Percentiles rank a stretch among this genome's conserved stretches.
Evolutionary conservation across 306 rosid genomes (phyloP).

Genomic region (Alnus glutinosa): DNA sequence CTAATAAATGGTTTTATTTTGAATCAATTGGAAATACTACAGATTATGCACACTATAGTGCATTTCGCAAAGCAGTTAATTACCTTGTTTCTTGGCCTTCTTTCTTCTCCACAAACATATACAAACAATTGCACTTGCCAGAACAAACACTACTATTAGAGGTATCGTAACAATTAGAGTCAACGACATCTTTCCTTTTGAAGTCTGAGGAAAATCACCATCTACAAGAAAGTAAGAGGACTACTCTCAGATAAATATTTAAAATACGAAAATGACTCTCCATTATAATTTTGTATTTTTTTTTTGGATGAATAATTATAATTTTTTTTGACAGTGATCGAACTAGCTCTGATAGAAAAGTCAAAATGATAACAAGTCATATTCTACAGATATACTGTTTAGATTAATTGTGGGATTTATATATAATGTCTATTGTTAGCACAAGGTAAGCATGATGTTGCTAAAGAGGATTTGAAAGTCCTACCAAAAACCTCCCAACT

Average conservation of each 20-base stretch:
- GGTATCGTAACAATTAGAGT: background rate
- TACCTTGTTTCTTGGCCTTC: conserved; percentile 19
- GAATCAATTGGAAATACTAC: background rate
- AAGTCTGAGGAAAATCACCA: background rate
- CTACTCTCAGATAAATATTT: background rate
- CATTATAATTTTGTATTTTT: no score
- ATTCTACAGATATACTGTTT: background rate
- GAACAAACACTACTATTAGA: background rate
- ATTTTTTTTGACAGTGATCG: no score
- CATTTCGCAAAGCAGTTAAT: background rate
- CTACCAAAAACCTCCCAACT: background rate
- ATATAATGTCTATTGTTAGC: no score
- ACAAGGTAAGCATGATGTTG: background rate
- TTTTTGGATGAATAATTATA: no score
- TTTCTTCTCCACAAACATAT: conserved; percentile 14
- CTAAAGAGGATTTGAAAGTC: background rate
- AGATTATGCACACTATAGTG: background rate
- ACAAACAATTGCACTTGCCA: conserved; percentile 16
- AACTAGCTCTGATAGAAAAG: no score
- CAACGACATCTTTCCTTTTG: background rate
- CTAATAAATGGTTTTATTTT: background rate
- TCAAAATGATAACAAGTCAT: background rate
- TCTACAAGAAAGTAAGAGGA: background rate
- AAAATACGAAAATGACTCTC: background rate
- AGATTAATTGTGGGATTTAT: background rate